Conservation (phyloP, 139 green algal species). For the Tetradesmus lagerheimii region DNA sequence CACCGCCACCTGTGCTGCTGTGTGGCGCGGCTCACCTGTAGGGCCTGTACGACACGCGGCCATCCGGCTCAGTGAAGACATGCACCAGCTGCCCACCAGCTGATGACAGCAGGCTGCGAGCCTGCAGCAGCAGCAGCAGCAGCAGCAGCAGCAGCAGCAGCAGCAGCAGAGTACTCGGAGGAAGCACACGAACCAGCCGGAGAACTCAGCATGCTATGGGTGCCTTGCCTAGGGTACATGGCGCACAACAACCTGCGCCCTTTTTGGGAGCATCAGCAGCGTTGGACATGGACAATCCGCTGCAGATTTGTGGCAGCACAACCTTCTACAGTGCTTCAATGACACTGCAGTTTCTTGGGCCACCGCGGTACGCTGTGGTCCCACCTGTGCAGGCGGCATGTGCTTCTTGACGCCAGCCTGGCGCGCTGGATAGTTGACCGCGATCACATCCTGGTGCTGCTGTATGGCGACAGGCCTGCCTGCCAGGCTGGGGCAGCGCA, state of each 20-base stretch:
- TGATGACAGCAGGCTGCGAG: not conserved
- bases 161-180: no score
- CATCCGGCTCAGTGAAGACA: not conserved
- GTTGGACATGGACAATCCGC: not conserved
- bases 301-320: not conserved
- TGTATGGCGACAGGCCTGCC: conserved; percentile 67
- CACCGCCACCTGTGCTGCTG: not conserved
- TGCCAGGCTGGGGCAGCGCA: conserved; percentile 51
- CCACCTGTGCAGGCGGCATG: conserved; percentile 65
- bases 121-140: conserved; percentile 14
- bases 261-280: not conserved
- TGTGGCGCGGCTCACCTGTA: not conserved
- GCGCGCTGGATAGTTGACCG: conserved; percentile 60
- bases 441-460: conserved; percentile 77
- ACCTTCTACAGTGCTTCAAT: no score
- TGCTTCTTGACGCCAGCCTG: conserved; percentile 72
- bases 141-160: not conserved
- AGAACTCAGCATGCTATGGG: not conserved
- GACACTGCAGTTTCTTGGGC: no score
- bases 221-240: not conserved
- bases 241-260: no score
- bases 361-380: no score
- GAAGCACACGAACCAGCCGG: no score
- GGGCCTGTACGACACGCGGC: conserved; percentile 28
- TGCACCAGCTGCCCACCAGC: conserved; percentile 19